These are phyloP conservation scores for Hansfordia pulvinata DNA, from an alignment of 2,329 filamentous ascomycete species.

Conservation along the genomic window DNA sequence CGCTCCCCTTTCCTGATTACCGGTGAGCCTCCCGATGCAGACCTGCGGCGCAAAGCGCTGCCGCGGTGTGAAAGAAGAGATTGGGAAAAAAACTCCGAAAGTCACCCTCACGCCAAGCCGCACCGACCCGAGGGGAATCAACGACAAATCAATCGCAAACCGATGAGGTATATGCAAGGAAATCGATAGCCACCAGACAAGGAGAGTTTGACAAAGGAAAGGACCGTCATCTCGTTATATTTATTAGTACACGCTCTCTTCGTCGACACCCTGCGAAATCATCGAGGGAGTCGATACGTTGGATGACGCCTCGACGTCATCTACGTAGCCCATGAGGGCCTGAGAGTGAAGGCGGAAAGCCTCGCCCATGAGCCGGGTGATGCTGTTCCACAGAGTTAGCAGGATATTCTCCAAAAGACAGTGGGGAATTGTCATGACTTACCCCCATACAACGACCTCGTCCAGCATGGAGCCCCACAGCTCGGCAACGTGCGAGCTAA, in stretches of 20 bases:
- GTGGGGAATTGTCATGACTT: slow-evolving; percentile 31
- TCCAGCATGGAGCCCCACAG: slow-evolving; percentile 98
- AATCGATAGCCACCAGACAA: slow-evolving; percentile 17
- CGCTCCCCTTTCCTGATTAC: no score
- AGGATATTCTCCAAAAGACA: slow-evolving; percentile 7
- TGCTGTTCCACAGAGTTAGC: slow-evolving; percentile 43
- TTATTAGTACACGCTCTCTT: slow-evolving; percentile 61
- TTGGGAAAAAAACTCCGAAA: slow-evolving; percentile 14
- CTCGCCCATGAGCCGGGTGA: slow-evolving; percentile 93
- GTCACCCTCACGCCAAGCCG: slow-evolving; percentile 16
- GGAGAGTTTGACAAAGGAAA: slow-evolving; percentile 29
- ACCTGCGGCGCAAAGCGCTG: slow-evolving; percentile 16
- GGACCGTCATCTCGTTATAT: slow-evolving; percentile 34
- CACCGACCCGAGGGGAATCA: slow-evolving; percentile 14
- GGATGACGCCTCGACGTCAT: slow-evolving; percentile 60
- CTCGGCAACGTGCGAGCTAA: slow-evolving; percentile 89
- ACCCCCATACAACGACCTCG: slow-evolving; percentile 99
- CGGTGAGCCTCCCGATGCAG: slow-evolving; percentile 20
- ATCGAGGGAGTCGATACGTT: slow-evolving; percentile 58
- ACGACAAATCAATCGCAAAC: slow-evolving; percentile 17
- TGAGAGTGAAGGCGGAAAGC: slow-evolving; percentile 95
- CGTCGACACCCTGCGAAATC: slow-evolving; percentile 57
- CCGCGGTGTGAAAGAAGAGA: no score
- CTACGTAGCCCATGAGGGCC: slow-evolving; percentile 87
- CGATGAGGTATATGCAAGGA: slow-evolving; percentile 31